Conservation (phyloP, 768 basidiomycete genomes). For the Pleurotus tuber-regium region DNA sequence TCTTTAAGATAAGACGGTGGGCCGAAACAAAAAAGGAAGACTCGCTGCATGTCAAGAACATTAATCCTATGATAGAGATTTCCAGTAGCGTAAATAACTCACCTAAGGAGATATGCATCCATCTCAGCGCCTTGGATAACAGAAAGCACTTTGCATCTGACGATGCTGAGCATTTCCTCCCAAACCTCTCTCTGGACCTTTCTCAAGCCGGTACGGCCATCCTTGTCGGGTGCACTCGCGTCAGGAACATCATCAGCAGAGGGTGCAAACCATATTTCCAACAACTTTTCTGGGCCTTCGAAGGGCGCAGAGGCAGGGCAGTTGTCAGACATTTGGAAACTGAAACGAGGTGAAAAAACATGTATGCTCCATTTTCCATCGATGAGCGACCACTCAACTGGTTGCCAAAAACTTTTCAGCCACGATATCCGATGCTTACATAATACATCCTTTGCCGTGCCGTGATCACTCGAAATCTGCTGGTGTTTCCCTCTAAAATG, state of each 20-base stretch:
- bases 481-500: too few relatives aligned
- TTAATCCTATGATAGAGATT: slow-evolving; percentile 11
- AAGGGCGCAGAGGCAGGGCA: slow-evolving; percentile 56
- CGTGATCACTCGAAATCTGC: too few relatives aligned
- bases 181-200: slow-evolving; percentile 73
- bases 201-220: slow-evolving; percentile 68
- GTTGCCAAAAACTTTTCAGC: too few relatives aligned
- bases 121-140: slow-evolving; percentile 84
- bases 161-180: slow-evolving; percentile 97
- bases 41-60: slow-evolving; percentile 59
- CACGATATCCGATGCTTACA: too few relatives aligned
- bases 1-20: slow-evolving; percentile 96
- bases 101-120: slow-evolving; percentile 97
- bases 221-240: slow-evolving; percentile 27
- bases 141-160: slow-evolving; percentile 94
- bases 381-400: too few relatives aligned
- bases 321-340: slow-evolving; percentile 15
- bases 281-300: slow-evolving; percentile 92
- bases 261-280: slow-evolving; percentile 97
- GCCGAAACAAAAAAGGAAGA: slow-evolving; percentile 94
- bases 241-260: slow-evolving; percentile 59
- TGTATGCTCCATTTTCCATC: too few relatives aligned
- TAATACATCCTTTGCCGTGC: too few relatives aligned
- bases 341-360: not conserved
- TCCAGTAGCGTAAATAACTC: slow-evolving; percentile 23